These are phyloP conservation scores for Peronospora farinosa DNA, from an alignment of 352 stramenopile genomes.

Conservation along the genomic window DNA sequence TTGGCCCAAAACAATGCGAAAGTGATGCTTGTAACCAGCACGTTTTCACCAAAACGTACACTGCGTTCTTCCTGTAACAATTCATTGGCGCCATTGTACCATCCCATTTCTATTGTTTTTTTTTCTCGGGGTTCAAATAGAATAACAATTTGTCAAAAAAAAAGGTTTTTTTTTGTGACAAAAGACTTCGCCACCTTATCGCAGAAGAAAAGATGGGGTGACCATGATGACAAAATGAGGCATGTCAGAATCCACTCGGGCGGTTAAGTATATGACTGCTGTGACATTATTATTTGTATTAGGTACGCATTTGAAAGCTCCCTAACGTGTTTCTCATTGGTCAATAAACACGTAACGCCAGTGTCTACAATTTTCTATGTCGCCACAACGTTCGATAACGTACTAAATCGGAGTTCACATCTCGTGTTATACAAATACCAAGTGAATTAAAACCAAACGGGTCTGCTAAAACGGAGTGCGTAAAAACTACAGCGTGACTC, in stretches of 20 bases:
- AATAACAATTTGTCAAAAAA: slow-evolving; percentile 7
- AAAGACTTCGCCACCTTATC: slow-evolving; percentile 1
- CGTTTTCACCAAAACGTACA: slow-evolving; percentile 59
- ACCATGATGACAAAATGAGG: slow-evolving; percentile 13
- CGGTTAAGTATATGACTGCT: slow-evolving; percentile 4
- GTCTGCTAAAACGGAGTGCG: not conserved
- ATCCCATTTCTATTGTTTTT: slow-evolving; percentile 20
- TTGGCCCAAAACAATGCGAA: slow-evolving; percentile 68
- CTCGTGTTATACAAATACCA: slow-evolving; percentile 7
- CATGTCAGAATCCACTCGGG: not conserved
- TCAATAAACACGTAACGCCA: not conserved
- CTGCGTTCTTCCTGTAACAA: slow-evolving; percentile 55
- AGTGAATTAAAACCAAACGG: slow-evolving; percentile 1
- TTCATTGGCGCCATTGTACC: slow-evolving; percentile 30
- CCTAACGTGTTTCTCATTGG: not conserved
- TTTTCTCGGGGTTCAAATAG: no score
- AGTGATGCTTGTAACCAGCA: slow-evolving; percentile 43
- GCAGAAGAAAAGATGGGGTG: slow-evolving; percentile 20
- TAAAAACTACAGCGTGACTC: slow-evolving; percentile 22
- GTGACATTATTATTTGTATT: not conserved
- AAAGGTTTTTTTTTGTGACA: not conserved
- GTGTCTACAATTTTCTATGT: not conserved
- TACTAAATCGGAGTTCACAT: slow-evolving; percentile 2
- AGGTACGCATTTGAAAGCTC: not conserved
- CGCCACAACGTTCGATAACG: not conserved